Evolutionary conservation across 2,329 filamentous ascomycete species (phyloP).

Genomic region (Penicillium sp.): DNA sequence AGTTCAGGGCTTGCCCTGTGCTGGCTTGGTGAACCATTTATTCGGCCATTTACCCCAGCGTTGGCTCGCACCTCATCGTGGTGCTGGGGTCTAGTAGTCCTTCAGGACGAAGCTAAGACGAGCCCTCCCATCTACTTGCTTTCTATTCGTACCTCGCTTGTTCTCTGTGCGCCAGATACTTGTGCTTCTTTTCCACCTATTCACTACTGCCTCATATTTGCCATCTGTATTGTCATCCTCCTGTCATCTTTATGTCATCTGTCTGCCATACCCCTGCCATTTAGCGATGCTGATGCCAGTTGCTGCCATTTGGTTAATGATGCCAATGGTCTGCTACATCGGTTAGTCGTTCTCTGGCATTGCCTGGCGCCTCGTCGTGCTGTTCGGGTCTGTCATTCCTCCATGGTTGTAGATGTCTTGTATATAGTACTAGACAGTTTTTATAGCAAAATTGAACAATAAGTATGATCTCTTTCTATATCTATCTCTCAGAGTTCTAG

Average conservation of each 20-base stretch:
- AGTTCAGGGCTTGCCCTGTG: neutral
- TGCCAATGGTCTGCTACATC: neutral
- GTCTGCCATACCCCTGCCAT: neutral
- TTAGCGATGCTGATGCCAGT: neutral
- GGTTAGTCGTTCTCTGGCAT: neutral
- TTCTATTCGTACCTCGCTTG: too few species aligned
- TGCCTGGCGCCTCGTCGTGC: constrained; percentile 16
- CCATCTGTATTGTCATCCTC: neutral
- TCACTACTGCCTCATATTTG: neutral
- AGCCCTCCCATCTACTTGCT: neutral
- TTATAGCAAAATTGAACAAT: neutral
- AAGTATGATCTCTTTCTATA: neutral
- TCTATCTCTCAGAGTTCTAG: constrained; percentile 1
- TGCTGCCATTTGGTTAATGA: neutral
- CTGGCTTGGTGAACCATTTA: neutral
- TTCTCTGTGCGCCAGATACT: too few species aligned
- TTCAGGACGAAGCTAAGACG: constrained; percentile 15
- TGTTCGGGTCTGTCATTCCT: constrained; percentile 14
- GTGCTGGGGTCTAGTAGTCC: constrained; percentile 17
- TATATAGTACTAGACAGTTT: neutral
- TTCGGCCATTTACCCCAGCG: constrained; percentile 4
- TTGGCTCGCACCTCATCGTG: constrained; percentile 17
- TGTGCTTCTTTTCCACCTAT: neutral
- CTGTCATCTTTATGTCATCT: neutral
- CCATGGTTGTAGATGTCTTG: neutral